Evolutionary conservation across 2,329 filamentous ascomycete species (phyloP), one percentile per base, ranked within the genome.

Genomic region (Fonsecaea multimorphosa): DNA sequence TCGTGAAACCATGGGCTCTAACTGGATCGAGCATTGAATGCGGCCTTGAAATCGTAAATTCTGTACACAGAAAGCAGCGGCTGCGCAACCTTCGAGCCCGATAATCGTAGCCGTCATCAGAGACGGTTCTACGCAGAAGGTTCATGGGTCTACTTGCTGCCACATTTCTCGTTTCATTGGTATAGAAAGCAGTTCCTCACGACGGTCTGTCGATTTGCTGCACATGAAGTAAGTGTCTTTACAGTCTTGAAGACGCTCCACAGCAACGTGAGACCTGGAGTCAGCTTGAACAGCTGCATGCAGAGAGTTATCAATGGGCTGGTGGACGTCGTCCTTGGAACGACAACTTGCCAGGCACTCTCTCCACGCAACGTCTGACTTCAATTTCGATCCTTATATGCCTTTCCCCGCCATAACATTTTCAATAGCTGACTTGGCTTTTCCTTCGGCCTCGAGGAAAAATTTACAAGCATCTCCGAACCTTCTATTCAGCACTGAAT

Each of bases 31-130:
- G 52, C 27, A 54, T 54, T 54, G 27, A 54, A 54, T 54, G 52
- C 19, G 52, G 52, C 19, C 52, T 54, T 54, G 52, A 54, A 34
- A 54, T 54, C 16, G 29, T 54, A n/a, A 54, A 12, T 54, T 54
- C 52, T 8, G n/a, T 54, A 54, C 52, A 54, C 52, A 54, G 52
- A 54, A 54, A 54, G 52, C 52, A 54, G 52, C 52, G 32, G 11
- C 52, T 54, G n/a, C 29, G 52, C 9, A 32, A 14, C 19, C 52
- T n/a, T 32, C 52, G 52, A 32, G 11, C 19, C 8, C 31, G 51
- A 8, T 54, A 14, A 31, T 31, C 29, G 27, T 6, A 19, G 6
- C 27, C 11, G 11, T 16, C 19, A 31, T 54, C 44, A 16, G 19
- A 31, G 8, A 31, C 29, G 9, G 4, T 24, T 22, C 16, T 9